Conservation (phyloP, 1,284 basidiomycete species). For the Porodaedalea pini region DNA sequence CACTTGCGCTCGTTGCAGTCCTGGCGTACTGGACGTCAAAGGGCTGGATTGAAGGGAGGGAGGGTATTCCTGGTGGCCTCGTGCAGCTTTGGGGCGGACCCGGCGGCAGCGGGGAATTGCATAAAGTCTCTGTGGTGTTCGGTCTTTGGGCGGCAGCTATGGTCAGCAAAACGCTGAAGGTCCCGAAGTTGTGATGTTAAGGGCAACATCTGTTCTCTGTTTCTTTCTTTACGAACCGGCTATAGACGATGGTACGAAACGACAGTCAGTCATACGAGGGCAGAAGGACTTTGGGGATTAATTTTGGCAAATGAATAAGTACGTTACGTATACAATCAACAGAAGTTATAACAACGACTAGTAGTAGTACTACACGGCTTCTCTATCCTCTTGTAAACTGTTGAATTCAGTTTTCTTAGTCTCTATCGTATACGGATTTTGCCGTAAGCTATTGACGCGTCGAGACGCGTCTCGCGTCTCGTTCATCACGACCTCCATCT, state of each 20-base stretch:
- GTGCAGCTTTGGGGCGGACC: constrained; percentile 67
- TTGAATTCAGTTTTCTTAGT: not conserved
- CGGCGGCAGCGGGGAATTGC: constrained; percentile 78
- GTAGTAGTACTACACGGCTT: not conserved
- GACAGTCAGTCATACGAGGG: not conserved
- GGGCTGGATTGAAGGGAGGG: constrained; percentile 78
- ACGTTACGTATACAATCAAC: constrained; percentile 4
- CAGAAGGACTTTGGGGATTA: not conserved
- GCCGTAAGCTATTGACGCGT: constrained; percentile 6
- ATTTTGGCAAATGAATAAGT: not conserved
- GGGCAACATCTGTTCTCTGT: not conserved
- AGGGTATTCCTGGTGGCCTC: constrained; percentile 73
- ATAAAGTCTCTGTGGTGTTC: constrained; percentile 71
- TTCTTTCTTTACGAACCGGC: not conserved
- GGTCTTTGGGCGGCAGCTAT: constrained; percentile 87
- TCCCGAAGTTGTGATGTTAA: constrained; percentile 64
- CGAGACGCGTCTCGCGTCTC: constrained; percentile 6
- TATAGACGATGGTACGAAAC: constrained; percentile 2
- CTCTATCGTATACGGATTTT: not conserved
- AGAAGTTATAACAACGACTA: not conserved
- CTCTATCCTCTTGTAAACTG: not conserved
- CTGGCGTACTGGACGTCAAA: constrained; percentile 81
- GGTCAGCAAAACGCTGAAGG: constrained; percentile 90
- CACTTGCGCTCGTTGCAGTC: constrained; percentile 75
- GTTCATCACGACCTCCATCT: not conserved